Percentiles rank a stretch among this genome's conserved stretches.
Conservation (phyloP, 2,329 filamentous ascomycete species). For the Stagonosporopsis tanaceti region DNA sequence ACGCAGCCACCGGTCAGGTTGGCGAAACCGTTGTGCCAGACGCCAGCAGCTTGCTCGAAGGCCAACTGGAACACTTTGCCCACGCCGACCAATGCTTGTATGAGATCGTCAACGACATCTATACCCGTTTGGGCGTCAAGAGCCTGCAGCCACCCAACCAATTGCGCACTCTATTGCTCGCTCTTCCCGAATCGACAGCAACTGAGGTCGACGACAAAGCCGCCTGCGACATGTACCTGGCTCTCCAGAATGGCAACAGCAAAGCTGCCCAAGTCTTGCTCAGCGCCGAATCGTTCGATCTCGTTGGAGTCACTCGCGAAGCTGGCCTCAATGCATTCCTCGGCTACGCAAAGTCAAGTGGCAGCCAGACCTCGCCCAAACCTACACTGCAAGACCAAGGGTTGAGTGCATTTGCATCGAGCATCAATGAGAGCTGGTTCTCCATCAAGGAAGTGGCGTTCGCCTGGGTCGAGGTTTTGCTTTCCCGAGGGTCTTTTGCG, state of each 20-base stretch:
- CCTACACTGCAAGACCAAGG: slow-evolving; percentile 52
- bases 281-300: slow-evolving; percentile 58
- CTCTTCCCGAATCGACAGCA: slow-evolving; percentile 20
- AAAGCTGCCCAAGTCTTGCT: slow-evolving; percentile 58
- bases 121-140: slow-evolving; percentile 61
- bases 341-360: slow-evolving; percentile 61
- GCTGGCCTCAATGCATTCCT: slow-evolving; percentile 64
- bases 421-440: slow-evolving; percentile 57
- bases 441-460: slow-evolving; percentile 62
- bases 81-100: slow-evolving; percentile 67
- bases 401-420: slow-evolving; percentile 52
- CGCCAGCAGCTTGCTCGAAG: slow-evolving; percentile 61
- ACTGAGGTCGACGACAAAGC: slow-evolving; percentile 42
- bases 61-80: slow-evolving; percentile 61
- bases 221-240: slow-evolving; percentile 53
- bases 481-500: slow-evolving; percentile 52
- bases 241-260: slow-evolving; percentile 47
- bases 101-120: slow-evolving; percentile 60
- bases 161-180: slow-evolving; percentile 40
- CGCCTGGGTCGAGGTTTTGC: slow-evolving; percentile 61
- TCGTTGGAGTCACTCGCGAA: slow-evolving; percentile 59
- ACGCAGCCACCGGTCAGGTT: slow-evolving; percentile 60
- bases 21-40: slow-evolving; percentile 60
- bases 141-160: slow-evolving; percentile 54
- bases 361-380: slow-evolving; percentile 51